Evolutionary conservation across 352 stramenopile species (phyloP).

Genomic region (Pythium rhizo-oryzae): DNA sequence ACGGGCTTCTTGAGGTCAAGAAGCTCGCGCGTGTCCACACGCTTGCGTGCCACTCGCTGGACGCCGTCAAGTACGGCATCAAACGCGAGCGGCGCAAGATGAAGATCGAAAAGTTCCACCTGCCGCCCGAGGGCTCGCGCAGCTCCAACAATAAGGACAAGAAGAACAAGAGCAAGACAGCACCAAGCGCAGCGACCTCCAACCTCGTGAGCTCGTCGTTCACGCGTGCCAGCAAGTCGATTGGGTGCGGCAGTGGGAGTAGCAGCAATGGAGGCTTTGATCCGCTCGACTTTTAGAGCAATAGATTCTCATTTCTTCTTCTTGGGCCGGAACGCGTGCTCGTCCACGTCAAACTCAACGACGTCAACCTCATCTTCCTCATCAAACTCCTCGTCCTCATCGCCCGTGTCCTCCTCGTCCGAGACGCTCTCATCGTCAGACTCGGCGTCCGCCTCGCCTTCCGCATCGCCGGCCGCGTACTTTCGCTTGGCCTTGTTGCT

Average conservation of each 20-base stretch:
- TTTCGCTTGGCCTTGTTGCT: slow-evolving; percentile 63
- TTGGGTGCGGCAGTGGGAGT: slow-evolving; percentile 9
- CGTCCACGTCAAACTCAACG: slow-evolving; percentile 24
- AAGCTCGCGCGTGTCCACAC: slow-evolving; percentile 63
- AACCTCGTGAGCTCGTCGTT: slow-evolving; percentile 32
- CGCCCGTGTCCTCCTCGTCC: slow-evolving; percentile 14
- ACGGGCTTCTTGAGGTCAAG: slow-evolving; percentile 57
- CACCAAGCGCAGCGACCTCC: not conserved
- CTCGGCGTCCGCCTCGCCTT: not conserved
- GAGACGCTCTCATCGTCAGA: slow-evolving; percentile 19
- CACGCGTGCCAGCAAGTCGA: not conserved
- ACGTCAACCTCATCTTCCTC: slow-evolving; percentile 32
- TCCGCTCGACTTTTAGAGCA: slow-evolving; percentile 25
- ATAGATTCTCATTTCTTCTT: slow-evolving; percentile 10
- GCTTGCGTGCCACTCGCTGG: slow-evolving; percentile 53
- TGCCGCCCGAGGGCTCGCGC: slow-evolving; percentile 66
- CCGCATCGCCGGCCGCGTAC: slow-evolving; percentile 27
- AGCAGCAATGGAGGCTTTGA: slow-evolving; percentile 9
- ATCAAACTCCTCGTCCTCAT: slow-evolving; percentile 28
- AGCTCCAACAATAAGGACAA: slow-evolving; percentile 29
- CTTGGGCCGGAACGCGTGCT: slow-evolving; percentile 44
- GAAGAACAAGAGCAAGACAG: not conserved
- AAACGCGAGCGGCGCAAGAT: slow-evolving; percentile 72
- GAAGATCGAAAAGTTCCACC: slow-evolving; percentile 80
- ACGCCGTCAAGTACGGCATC: slow-evolving; percentile 61